Percentiles rank a stretch among this genome's conserved stretches.
Evolutionary conservation across 352 stramenopile species (phyloP).

Genomic region (Pythium periplocum): DNA sequence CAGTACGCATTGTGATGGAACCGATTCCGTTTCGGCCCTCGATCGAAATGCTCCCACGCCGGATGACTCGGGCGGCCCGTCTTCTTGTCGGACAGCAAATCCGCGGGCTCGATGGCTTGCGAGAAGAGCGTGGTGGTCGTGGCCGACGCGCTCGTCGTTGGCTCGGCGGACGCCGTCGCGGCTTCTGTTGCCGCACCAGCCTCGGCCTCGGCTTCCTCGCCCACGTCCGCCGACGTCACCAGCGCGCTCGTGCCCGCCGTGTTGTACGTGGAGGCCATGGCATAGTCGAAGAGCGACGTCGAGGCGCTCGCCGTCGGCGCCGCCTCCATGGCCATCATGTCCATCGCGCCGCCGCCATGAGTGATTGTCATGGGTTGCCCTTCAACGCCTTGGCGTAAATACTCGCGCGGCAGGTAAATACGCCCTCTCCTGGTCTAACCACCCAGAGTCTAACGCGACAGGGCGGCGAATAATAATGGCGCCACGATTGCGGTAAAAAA

Average conservation of each 20-base stretch:
- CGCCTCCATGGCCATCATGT: background rate
- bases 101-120: background rate
- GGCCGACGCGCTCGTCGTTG: background rate
- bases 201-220: background rate
- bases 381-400: too few relatives aligned
- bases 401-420: too few relatives aligned
- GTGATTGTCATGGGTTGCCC: slow-evolving; percentile 1
- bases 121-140: background rate
- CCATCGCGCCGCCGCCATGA: background rate
- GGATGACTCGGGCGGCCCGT: slow-evolving; percentile 67
- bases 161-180: background rate
- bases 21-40: slow-evolving; percentile 73
- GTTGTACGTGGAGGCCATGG: slow-evolving; percentile 8
- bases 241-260: slow-evolving; percentile 6
- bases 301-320: background rate
- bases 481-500: too few relatives aligned
- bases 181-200: too few relatives aligned
- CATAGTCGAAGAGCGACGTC: slow-evolving; percentile 7
- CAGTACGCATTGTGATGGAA: slow-evolving; percentile 83
- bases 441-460: too few relatives aligned
- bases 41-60: slow-evolving; percentile 72
- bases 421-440: too few relatives aligned
- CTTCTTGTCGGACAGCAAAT: slow-evolving; percentile 40
- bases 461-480: too few relatives aligned
- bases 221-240: slow-evolving; percentile 4